Conservation (phyloP, 1,284 basidiomycete genomes). For the Rhodofomes roseus region DNA sequence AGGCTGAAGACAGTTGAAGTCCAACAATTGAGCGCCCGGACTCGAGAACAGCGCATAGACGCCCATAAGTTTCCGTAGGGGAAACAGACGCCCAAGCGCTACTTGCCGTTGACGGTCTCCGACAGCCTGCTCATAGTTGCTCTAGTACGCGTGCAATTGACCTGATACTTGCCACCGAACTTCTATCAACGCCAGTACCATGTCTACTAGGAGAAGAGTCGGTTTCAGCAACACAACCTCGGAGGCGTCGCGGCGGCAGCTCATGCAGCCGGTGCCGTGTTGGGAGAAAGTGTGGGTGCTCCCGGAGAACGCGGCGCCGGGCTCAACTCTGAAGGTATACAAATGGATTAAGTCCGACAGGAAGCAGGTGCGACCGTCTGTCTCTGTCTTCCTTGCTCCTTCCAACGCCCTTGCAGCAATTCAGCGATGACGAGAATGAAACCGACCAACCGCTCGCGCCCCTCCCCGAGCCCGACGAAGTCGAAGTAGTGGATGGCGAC, state of each 20-base stretch:
- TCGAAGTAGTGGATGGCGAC: slow-evolving; percentile 37
- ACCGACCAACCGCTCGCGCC: slow-evolving; percentile 73
- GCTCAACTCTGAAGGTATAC: slow-evolving; percentile 59
- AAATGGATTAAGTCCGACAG: slow-evolving; percentile 77
- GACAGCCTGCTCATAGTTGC: too few relatives aligned
- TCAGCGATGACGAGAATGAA: slow-evolving; percentile 76
- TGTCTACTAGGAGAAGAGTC: slow-evolving; percentile 70
- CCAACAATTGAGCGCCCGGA: too few relatives aligned
- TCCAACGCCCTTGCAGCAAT: slow-evolving; percentile 47
- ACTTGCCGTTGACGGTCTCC: too few relatives aligned
- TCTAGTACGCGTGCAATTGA: too few relatives aligned
- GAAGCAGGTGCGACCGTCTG: slow-evolving; percentile 45
- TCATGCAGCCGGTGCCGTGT: slow-evolving; percentile 76
- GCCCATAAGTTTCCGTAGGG: too few relatives aligned
- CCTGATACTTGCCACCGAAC: too few relatives aligned
- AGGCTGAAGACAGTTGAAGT: not conserved
- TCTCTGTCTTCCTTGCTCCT: not conserved
- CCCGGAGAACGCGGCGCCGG: slow-evolving; percentile 48
- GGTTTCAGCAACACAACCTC: slow-evolving; percentile 72
- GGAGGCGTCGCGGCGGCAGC: slow-evolving; percentile 71
- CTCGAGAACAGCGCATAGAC: not conserved
- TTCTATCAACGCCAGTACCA: too few relatives aligned
- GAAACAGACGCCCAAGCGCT: too few relatives aligned
- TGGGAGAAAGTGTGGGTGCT: slow-evolving; percentile 72
- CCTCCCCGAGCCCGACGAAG: slow-evolving; percentile 49